phyloP scores from a whole-genome alignment of 306 rosid species.

The Castanopsis chinensis region DNA sequence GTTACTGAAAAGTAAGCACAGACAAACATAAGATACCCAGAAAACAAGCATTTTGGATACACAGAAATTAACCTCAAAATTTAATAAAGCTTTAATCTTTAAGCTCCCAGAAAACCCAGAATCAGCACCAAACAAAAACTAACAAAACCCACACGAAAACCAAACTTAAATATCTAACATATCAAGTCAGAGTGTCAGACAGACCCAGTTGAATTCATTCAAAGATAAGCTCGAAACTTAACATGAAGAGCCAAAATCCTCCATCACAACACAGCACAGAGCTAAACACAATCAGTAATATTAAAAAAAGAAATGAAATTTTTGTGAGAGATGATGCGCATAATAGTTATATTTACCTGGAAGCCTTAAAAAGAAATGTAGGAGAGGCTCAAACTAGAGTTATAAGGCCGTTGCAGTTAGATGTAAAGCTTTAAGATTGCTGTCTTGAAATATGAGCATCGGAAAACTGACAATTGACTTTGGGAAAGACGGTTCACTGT shows the following conservation, averaged over 20 bases:
- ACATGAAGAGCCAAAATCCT: background rate
- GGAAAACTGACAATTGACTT: too few species aligned
- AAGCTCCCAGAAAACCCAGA: background rate
- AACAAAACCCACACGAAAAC: background rate
- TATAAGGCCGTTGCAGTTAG: too few species aligned
- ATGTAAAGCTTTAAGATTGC: too few species aligned
- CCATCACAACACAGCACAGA: background rate
- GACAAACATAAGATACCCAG: background rate
- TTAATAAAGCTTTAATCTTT: background rate
- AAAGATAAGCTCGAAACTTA: background rate
- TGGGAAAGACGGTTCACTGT: too few species aligned
- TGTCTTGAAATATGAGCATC: too few species aligned
- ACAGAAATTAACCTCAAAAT: constrained; percentile 11
- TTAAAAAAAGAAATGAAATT: background rate
- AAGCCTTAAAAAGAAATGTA: background rate
- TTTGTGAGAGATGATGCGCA: constrained; percentile 2
- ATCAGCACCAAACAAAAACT: background rate
- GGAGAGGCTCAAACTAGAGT: too few species aligned
- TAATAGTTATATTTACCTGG: background rate
- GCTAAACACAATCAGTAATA: background rate
- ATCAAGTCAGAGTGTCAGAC: background rate
- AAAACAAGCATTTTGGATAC: background rate
- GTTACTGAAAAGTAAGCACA: background rate
- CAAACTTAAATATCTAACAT: background rate
- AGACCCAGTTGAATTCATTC: background rate